Percentiles rank a stretch among this genome's conserved stretches.
Conservation (phyloP, 1,139 yeast genomes). For the Suhomyces atakaporum region DNA sequence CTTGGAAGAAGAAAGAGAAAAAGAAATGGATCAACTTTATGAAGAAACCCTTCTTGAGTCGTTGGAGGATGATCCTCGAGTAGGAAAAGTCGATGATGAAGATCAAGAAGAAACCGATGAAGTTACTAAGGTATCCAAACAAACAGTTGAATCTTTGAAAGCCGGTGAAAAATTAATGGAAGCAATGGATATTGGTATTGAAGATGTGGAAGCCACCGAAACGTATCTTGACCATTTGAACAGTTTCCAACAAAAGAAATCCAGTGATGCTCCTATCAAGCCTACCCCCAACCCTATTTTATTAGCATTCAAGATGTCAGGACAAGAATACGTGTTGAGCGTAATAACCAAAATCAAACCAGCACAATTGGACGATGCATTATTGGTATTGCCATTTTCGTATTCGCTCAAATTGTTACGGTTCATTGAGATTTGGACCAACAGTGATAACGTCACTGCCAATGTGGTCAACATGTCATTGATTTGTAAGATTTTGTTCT, state of each 20-base stretch:
- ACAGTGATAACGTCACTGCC: slow-evolving; percentile 42
- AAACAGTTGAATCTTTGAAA: slow-evolving; percentile 87
- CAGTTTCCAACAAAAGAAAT: slow-evolving; percentile 39
- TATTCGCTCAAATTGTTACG: slow-evolving; percentile 69
- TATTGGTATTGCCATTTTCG: slow-evolving; percentile 87
- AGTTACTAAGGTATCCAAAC: slow-evolving; percentile 70
- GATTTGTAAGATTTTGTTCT: slow-evolving; percentile 74
- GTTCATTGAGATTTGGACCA: slow-evolving; percentile 78
- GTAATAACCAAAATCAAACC: slow-evolving; percentile 70
- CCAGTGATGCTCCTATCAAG: slow-evolving; percentile 49
- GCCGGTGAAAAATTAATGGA: slow-evolving; percentile 95
- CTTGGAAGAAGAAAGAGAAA: slow-evolving; percentile 93
- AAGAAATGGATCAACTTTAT: slow-evolving; percentile 88
- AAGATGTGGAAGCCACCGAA: slow-evolving; percentile 63
- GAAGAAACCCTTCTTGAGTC: slow-evolving; percentile 74
- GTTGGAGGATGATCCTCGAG: slow-evolving; percentile 57
- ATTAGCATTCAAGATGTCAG: slow-evolving; percentile 66
- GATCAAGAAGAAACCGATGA: slow-evolving; percentile 55
- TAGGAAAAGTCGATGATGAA: slow-evolving; percentile 35
- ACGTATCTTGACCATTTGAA: slow-evolving; percentile 41
- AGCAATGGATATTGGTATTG: slow-evolving; percentile 81
- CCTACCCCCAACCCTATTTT: slow-evolving; percentile 74
- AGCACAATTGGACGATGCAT: slow-evolving; percentile 88
- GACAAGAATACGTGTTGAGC: slow-evolving; percentile 78
- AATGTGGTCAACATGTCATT: slow-evolving; percentile 56